Conservation (phyloP, 176 grass and related monocot species). For the Secale cereale region DNA sequence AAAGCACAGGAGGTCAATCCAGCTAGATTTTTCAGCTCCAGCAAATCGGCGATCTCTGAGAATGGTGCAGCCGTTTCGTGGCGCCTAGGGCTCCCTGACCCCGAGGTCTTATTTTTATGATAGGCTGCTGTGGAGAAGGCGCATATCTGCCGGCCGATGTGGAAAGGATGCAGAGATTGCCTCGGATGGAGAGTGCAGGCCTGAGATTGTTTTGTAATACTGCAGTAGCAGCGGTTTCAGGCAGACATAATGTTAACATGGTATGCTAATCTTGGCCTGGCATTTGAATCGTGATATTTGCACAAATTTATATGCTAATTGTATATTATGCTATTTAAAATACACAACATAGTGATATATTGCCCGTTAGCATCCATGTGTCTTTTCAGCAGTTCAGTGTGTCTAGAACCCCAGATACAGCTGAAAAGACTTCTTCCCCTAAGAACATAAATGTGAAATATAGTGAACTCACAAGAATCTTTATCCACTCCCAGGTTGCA, state of each 20-base stretch:
- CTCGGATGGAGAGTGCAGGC: slow-evolving; percentile 42
- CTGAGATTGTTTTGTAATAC: too few relatives aligned
- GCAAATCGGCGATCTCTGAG: slow-evolving; percentile 61
- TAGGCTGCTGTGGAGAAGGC: slow-evolving; percentile 71
- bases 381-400: too few relatives aligned
- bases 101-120: slow-evolving; percentile 84
- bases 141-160: too few relatives aligned
- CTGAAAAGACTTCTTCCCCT: too few relatives aligned
- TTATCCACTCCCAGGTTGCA: too few relatives aligned
- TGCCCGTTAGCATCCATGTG: too few relatives aligned
- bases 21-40: slow-evolving; percentile 64
- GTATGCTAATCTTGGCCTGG: neutral
- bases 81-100: slow-evolving; percentile 76
- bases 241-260: neutral
- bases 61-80: slow-evolving; percentile 84
- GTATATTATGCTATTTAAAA: too few relatives aligned
- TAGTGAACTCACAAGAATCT: too few relatives aligned
- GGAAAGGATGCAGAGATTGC: slow-evolving; percentile 67
- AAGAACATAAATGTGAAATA: too few relatives aligned
- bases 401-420: too few relatives aligned
- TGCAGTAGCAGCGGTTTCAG: neutral
- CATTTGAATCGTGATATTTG: neutral
- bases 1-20: slow-evolving; percentile 81
- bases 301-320: neutral
- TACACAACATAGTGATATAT: too few relatives aligned